Evolutionary conservation across 192 early-diverging fungal genomes (phyloP), one percentile per base, ranked within the genome.

Genomic region (Allomyces macrogynus): DNA sequence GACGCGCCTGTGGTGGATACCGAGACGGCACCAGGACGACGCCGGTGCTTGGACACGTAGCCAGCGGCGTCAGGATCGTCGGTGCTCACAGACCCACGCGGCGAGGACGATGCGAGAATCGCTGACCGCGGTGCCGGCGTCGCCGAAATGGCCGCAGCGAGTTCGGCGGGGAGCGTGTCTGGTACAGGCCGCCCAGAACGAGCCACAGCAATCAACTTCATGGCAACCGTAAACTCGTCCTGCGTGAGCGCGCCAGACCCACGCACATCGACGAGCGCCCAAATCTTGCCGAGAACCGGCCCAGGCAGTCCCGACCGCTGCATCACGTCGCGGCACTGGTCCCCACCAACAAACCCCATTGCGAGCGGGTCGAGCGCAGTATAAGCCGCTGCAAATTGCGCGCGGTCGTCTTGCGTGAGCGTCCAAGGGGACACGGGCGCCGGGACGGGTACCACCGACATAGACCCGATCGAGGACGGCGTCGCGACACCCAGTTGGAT

Each of bases 141-240:
- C 16, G 49, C 49, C 4, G 49, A 57, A 57, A 57, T 57, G 49
- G 16, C 49, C 16, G 16, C 49, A 14, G 16, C 49, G 20, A 57
- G 12, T n/a, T 57, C 16, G 3, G 12, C 0, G 12, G 20, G 12
- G 49, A 57, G 49, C 49, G 12, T 57, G 49, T 57, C 49, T 1
- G 12, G 49, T 20, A 57, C 49, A 16, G 20, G 49, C 12, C 49
- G 49, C 1, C 20, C 49, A 57, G 12, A n/a, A 2, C 49, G 49
- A 57, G 49, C 16, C 32, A 86, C 73, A 78, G 93, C 89, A 43
- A 95, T 87, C 22, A 98, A 73, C 73, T 95, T 90, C 95, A 98
- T 98, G 24, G 92, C 93, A 11, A 95, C 89, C 43, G 91, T 85
- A 70, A 98, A 98, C 73, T 95, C 95, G 75, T 95, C 89, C 18